phyloP scores from a whole-genome alignment of 2,329 filamentous ascomycete genomes.

The Bipolaris oryzae region DNA sequence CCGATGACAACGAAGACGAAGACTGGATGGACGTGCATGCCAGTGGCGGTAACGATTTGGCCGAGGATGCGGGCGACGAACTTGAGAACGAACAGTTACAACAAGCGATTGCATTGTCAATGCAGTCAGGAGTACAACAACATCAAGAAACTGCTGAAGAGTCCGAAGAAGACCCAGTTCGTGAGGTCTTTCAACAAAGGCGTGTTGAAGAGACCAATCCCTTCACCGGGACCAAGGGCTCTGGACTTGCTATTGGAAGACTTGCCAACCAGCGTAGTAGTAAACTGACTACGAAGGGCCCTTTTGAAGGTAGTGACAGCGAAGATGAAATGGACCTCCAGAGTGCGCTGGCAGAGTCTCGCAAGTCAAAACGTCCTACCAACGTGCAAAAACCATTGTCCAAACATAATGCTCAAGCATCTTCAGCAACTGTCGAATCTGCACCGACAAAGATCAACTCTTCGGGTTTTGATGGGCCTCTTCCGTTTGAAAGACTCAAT shows the following conservation, averaged over 20 bases:
- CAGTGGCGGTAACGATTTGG: slow-evolving; percentile 61
- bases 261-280: slow-evolving; percentile 76
- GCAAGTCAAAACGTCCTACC: slow-evolving; percentile 54
- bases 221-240: slow-evolving; percentile 50
- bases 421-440: slow-evolving; percentile 27
- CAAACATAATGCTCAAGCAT: slow-evolving; percentile 26
- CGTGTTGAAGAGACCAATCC: slow-evolving; percentile 52
- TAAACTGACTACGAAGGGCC: slow-evolving; percentile 50
- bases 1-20: slow-evolving; percentile 51
- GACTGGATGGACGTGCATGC: slow-evolving; percentile 52
- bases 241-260: slow-evolving; percentile 68
- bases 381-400: slow-evolving; percentile 40
- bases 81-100: slow-evolving; percentile 77
- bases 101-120: slow-evolving; percentile 82
- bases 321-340: slow-evolving; percentile 80
- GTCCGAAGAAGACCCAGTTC: slow-evolving; percentile 51
- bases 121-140: slow-evolving; percentile 58
- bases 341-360: slow-evolving; percentile 74
- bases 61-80: slow-evolving; percentile 55
- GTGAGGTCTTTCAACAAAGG: slow-evolving; percentile 55
- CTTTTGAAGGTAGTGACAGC: slow-evolving; percentile 55
- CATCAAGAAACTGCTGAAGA: slow-evolving; percentile 58
- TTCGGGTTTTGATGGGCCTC: slow-evolving; percentile 72
- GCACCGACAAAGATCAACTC: slow-evolving; percentile 59
- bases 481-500: slow-evolving; percentile 85